phyloP scores from a whole-genome alignment of 805 yeast species.

The Nakazawaea ambrosiae region DNA sequence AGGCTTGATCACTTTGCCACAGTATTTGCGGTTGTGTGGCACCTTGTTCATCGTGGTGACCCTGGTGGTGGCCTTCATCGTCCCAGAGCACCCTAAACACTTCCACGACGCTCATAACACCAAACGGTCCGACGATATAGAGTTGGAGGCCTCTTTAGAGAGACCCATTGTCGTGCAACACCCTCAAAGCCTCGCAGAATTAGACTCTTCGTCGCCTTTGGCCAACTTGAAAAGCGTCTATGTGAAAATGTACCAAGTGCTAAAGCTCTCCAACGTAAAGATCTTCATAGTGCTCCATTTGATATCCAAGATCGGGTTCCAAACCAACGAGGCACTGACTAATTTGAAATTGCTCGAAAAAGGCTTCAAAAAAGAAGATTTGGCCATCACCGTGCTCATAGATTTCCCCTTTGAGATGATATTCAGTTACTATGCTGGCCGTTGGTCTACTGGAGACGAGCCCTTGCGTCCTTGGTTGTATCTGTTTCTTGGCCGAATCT shows the following conservation, averaged over 20 bases:
- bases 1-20: constrained; percentile 68
- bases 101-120: constrained; percentile 15
- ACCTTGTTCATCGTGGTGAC: constrained; percentile 64
- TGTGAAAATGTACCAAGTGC: constrained; percentile 57
- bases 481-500: constrained; percentile 77
- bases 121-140: constrained; percentile 16
- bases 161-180: constrained; percentile 17
- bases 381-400: constrained; percentile 85
- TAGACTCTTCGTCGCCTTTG: constrained; percentile 22
- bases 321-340: constrained; percentile 93
- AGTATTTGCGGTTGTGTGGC: constrained; percentile 77
- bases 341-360: constrained; percentile 84
- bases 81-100: constrained; percentile 68
- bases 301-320: constrained; percentile 85
- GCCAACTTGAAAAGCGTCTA: constrained; percentile 48
- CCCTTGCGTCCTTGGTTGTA: constrained; percentile 86
- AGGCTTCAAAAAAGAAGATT: constrained; percentile 89
- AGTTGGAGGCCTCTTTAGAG: constrained; percentile 12
- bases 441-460: constrained; percentile 78
- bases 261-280: constrained; percentile 64
- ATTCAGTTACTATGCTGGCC: constrained; percentile 93
- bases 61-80: constrained; percentile 43
- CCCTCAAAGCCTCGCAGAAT: no score
- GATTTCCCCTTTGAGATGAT: constrained; percentile 95
- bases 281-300: constrained; percentile 68